Conservation (phyloP, 345 rosid species). For the Populus davidiana region DNA sequence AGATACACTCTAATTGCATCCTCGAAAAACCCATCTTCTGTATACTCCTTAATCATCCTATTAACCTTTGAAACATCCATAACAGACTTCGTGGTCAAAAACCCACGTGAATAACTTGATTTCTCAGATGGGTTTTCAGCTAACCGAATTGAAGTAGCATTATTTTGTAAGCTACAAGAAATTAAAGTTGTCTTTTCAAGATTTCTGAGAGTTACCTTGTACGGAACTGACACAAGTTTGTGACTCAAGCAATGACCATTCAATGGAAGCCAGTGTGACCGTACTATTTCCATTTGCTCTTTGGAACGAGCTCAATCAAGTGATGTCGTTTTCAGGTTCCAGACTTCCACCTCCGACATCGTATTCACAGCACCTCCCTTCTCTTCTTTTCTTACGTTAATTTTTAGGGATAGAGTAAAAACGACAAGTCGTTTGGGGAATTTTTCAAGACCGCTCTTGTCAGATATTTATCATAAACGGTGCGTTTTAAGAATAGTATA, state of each 20-base stretch:
- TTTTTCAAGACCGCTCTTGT: too few relatives aligned
- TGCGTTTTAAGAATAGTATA: too few relatives aligned
- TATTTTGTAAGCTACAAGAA: conserved; percentile 9
- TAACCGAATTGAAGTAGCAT: neutral
- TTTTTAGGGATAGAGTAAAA: too few relatives aligned
- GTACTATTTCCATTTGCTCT: conserved; percentile 14
- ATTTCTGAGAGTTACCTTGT: conserved; percentile 6
- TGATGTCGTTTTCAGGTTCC: too few relatives aligned
- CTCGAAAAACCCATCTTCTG: conserved; percentile 32
- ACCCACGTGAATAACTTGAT: neutral
- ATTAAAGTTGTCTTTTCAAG: conserved; percentile 3
- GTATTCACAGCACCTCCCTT: too few relatives aligned
- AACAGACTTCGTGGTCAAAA: conserved; percentile 10
- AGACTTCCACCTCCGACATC: too few relatives aligned
- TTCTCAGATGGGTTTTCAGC: conserved; percentile 10
- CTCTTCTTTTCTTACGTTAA: too few relatives aligned
- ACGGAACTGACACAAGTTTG: neutral
- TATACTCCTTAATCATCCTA: conserved; percentile 24
- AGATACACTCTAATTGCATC: conserved; percentile 33
- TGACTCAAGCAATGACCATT: conserved; percentile 2
- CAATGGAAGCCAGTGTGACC: conserved; percentile 11
- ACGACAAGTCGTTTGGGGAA: too few relatives aligned
- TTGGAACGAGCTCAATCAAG: too few relatives aligned
- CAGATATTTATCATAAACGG: too few relatives aligned
- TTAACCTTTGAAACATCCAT: conserved; percentile 24